Conservation (phyloP, 805 yeast genomes). For the Lachancea thermotolerans region DNA sequence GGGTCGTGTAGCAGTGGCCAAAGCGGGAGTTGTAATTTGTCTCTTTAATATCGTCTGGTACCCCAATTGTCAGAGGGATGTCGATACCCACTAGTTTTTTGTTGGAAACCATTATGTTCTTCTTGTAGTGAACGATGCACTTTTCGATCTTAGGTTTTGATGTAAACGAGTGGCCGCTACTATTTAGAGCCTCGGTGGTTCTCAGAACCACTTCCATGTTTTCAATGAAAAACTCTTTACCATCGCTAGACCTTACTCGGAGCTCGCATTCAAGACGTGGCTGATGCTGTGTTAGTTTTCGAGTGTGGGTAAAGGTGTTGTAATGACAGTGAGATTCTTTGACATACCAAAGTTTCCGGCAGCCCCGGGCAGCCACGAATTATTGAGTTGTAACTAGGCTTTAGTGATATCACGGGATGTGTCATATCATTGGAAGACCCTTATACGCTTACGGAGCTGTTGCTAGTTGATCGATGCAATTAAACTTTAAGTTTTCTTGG, state of each 20-base stretch:
- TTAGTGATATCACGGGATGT: slow-evolving; percentile 34
- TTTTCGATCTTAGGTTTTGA: slow-evolving; percentile 23
- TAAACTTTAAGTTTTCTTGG: background rate
- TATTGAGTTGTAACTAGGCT: slow-evolving; percentile 46
- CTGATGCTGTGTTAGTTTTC: slow-evolving; percentile 11
- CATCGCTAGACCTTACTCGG: slow-evolving; percentile 46
- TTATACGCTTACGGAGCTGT: background rate
- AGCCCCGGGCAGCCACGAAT: slow-evolving; percentile 67
- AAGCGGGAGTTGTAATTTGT: slow-evolving; percentile 44
- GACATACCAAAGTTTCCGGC: slow-evolving; percentile 42
- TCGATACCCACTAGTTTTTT: slow-evolving; percentile 48
- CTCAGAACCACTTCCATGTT: slow-evolving; percentile 42
- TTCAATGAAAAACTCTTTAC: slow-evolving; percentile 41
- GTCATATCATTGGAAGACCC: slow-evolving; percentile 12
- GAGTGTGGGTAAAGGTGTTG: too few relatives aligned
- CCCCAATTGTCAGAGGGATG: slow-evolving; percentile 50
- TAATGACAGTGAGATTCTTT: too few relatives aligned
- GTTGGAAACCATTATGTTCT: slow-evolving; percentile 33
- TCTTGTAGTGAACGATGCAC: slow-evolving; percentile 28
- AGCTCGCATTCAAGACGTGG: slow-evolving; percentile 56
- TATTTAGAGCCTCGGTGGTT: slow-evolving; percentile 43
- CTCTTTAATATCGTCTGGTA: slow-evolving; percentile 47
- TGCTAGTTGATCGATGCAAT: background rate
- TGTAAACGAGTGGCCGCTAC: slow-evolving; percentile 18
- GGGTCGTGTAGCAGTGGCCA: slow-evolving; percentile 41